phyloP scores from a whole-genome alignment of 163 green algal genomes.

The Scenedesmus sp. region DNA sequence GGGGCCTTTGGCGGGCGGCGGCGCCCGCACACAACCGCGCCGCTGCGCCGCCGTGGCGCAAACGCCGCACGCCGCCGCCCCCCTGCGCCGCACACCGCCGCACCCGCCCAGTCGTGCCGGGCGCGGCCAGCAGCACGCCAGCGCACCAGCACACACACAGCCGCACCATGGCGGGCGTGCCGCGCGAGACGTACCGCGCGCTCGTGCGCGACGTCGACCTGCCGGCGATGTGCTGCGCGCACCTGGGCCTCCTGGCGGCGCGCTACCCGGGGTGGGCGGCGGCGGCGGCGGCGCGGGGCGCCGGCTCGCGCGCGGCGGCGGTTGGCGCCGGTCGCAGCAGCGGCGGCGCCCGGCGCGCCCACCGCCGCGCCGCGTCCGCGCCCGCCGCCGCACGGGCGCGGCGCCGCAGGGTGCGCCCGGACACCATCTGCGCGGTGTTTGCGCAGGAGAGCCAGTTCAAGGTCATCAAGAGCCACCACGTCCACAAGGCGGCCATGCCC shows the following conservation, averaged over 20 bases:
- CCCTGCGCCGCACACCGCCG: no score
- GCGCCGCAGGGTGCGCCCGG: constrained; percentile 3
- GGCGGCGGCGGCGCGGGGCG: neutral
- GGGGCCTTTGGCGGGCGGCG: neutral
- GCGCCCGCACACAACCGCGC: constrained; percentile 1
- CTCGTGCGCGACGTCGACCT: constrained; percentile 9
- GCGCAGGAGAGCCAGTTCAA: constrained; percentile 70
- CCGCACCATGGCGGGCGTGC: constrained; percentile 3
- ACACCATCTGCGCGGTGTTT: constrained; percentile 74
- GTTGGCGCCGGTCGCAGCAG: neutral
- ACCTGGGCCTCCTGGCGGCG: constrained; percentile 1
- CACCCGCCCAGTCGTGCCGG: no score
- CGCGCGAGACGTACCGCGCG: constrained; percentile 1
- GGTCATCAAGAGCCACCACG: constrained; percentile 61
- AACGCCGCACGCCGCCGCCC: no score
- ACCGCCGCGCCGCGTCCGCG: neutral
- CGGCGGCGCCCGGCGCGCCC: neutral
- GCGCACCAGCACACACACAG: no score
- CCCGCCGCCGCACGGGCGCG: neutral
- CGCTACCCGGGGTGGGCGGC: constrained; percentile 18
- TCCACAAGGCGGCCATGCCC: constrained; percentile 53
- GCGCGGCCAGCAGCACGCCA: no score
- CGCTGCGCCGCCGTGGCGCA: neutral
- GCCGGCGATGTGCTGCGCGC: constrained; percentile 11
- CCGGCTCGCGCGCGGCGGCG: neutral